Base-by-base conservation (phyloP, 352 stramenopile species). In the Phytophthora multivora region DNA sequence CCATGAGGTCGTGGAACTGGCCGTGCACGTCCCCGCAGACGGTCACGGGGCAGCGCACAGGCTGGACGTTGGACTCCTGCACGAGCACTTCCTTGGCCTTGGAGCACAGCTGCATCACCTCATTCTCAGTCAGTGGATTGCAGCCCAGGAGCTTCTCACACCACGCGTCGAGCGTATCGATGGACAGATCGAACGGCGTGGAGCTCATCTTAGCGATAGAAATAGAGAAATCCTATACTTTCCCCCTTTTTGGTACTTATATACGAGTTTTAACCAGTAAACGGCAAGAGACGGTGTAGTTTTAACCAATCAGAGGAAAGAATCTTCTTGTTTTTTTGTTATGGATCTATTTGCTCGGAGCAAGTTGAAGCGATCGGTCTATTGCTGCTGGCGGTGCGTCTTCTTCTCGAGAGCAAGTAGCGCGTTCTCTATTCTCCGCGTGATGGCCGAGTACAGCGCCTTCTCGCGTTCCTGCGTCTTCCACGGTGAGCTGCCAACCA, bases 1-100 rank as follows among this genome's bases (percentile, higher is more conserved):
- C 95, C 60, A 98, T 83, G 19, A 99, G 77, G 73, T 99, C 97
- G 79, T 98, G 96, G 72, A 98, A 99, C 80, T 99, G 97, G 28
- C 96, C 88, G 63, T 99, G 96, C 63, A 99, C 95, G 73, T 99
- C 97, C 25, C 97, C 97, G 61, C 96, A 99, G 38, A 99, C 93
- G 9, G 97, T 99, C 33, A 99, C 97, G 55, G 97, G 98, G 45
- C 94, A 97, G 28, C 82, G 85, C 46, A 99, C 97, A 16, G 94
- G 91, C 76, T 98, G 92, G 28, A 99, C 97, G 62, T 99, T 99
- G 25, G 95, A 97, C 77, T 99, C 97, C 48, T 98, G 88, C 26
- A 98, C 86, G 21, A 99, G 80, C 58, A 98, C 92, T 77, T 99
- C 97, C 40, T 97, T 92, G 35, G 98, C 97, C 68, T 89, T 97